Evolutionary conservation across 352 stramenopile genomes (phyloP), one percentile per base, ranked within the genome.

Genomic region (Poterioochromonas sp.): DNA sequence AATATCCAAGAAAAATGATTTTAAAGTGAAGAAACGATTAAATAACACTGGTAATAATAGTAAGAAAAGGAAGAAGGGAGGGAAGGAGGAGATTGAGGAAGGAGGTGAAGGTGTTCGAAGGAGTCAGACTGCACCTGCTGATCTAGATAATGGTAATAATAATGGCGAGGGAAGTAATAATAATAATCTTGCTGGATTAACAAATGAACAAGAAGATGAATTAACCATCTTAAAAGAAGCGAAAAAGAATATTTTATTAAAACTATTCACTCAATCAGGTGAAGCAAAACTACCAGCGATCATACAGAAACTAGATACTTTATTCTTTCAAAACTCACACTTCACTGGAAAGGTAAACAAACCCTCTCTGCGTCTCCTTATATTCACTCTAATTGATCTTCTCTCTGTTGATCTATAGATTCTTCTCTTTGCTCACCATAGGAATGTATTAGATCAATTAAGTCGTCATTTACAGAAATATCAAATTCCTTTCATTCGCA

Each of bases 351-450:
- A 64, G 32, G 68, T 76, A 40, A 73, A 26, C 8, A 11, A 32
- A 53, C 5, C 18, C 35, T 69, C 43, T 18, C 43, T 51, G 18
- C 5, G 5, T 20, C 18, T 20, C 43, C 43, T 18, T 51, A 51
- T 20, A 20, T 51, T 51, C 5, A 51, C 18, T 51, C 18, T 37
- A 73, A 60, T 29, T 34, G 18, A 5, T 73, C 8, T 37, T 77
- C 8, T 77, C 35, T 40, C 26, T 8, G 29, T 26, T 73, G 77
- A 49, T 83, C 76, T 32, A 84, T 83, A 94, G 79, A 51, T 93
- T 0, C 88, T 90, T 53, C 85, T 94, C 40, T 94, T 94, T 79
- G 88, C 88, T 12, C 90, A 94, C 79, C 90, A 94, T 80, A 82
- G 88, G 49, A 83, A 83, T 54, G 85, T 94, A 0, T 80, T 94